phyloP scores from a whole-genome alignment of 2,329 filamentous ascomycete genomes.

The Trichophyton schoenleinii region DNA sequence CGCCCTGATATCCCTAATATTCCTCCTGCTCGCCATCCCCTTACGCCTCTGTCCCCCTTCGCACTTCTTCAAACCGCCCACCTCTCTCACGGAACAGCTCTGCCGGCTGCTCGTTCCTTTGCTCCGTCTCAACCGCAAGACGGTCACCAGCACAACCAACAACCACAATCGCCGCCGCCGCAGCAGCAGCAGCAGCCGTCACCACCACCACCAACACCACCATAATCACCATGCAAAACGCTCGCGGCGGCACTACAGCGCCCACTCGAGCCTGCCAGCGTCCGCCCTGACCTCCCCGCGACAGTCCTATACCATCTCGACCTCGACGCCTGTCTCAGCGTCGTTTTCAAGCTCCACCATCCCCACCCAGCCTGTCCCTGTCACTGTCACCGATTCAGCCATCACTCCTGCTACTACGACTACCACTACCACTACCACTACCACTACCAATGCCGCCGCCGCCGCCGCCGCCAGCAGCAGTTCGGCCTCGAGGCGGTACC shows the following conservation, averaged over 20 bases:
- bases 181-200: background rate
- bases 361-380: conserved; percentile 23
- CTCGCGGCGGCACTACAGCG: background rate
- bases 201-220: conserved; percentile 4
- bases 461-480: no score
- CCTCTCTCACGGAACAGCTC: conserved; percentile 38
- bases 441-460: no score
- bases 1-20: conserved; percentile 40
- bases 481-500: conserved; percentile 18
- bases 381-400: conserved; percentile 3
- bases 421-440: no score
- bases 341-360: conserved; percentile 30
- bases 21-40: conserved; percentile 41
- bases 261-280: background rate
- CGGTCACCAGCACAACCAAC: conserved; percentile 17
- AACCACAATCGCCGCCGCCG: conserved; percentile 6
- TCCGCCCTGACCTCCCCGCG: background rate
- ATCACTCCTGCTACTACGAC: no score
- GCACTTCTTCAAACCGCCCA: conserved; percentile 31
- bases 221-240: background rate
- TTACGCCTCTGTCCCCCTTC: conserved; percentile 40
- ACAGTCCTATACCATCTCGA: background rate
- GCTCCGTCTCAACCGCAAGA: conserved; percentile 36
- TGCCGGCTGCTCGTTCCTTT: conserved; percentile 42
- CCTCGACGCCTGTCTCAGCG: conserved; percentile 16